These are phyloP conservation scores for Lycium barbarum DNA, from an alignment of 257 asterid genomes.

Conservation along the genomic window DNA sequence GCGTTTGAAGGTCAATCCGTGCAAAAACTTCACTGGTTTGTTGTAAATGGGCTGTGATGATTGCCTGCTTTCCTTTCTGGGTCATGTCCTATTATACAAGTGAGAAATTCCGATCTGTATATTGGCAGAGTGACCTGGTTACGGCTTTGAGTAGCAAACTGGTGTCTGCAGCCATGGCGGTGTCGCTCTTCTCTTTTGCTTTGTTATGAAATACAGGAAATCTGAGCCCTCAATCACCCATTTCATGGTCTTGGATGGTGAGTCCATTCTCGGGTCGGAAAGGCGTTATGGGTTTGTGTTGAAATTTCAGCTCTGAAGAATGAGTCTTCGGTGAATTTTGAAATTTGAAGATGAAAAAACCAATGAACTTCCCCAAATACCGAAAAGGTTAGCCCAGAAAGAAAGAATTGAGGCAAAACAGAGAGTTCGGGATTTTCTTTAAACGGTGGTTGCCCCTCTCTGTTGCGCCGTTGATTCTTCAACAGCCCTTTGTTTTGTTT, in stretches of 20 bases:
- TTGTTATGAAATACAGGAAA: neutral
- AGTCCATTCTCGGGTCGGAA: too few species aligned
- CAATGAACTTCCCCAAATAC: neutral
- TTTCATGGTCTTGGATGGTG: neutral
- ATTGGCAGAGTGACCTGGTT: neutral
- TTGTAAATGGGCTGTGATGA: neutral
- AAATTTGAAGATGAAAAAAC: too few species aligned
- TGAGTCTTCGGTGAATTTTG: too few species aligned
- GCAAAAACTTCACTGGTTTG: too few species aligned
- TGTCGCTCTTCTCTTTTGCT: neutral
- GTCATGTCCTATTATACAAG: neutral
- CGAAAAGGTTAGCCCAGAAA: neutral
- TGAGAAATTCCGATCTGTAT: neutral
- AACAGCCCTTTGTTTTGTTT: slow-evolving; percentile 29
- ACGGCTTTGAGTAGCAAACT: neutral
- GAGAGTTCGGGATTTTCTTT: slow-evolving; percentile 36
- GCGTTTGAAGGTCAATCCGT: too few species aligned
- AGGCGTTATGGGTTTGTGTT: too few species aligned
- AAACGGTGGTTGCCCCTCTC: slow-evolving; percentile 38
- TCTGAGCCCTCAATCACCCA: too few species aligned
- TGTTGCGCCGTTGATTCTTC: slow-evolving; percentile 37
- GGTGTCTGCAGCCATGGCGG: neutral
- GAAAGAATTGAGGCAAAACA: neutral
- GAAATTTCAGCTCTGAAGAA: too few species aligned
- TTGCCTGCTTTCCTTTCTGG: neutral